Evolutionary conservation across 108 stramenopile species (phyloP), one percentile per base, ranked within the genome.

Genomic region (Cyclotella baltica): DNA sequence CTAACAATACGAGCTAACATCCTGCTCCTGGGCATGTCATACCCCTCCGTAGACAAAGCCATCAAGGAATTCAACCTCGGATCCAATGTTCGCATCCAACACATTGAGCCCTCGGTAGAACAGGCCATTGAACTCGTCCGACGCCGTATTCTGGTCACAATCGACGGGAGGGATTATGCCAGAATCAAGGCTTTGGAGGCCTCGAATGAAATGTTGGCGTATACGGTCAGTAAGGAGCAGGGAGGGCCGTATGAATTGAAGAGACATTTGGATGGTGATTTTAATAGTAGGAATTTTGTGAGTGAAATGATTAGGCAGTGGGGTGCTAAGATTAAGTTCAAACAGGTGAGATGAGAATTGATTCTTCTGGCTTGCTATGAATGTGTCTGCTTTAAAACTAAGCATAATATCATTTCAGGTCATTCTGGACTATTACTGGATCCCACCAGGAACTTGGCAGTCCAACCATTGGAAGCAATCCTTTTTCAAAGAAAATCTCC

Each of bases 371-470:
- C 1, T 2, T 55, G 23, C 55, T 25, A n/a, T 3, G 25, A 6
- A 55, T 25, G 55, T 23, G 10, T 23, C 55, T n/a, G n/a, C n/a
- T n/a, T 55, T 6, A 23, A 23, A n/a, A 55, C 43, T 40, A 46
- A 34, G 23, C 10, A 1, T 46, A 25, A 47, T 3, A 43, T 65
- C 43, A 43, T 65, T 20, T 51, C 91, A 93, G 62, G 86, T 73
- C 19, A 90, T 91, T 40, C 66, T 93, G 46, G 92, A 93, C 62
- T 93, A 93, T 68, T 93, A 83, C 46, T 93, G 92, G 92, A 91
- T 88, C 80, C 92, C 92, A 10, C 62, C 78, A 6, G 92, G 90
- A 53, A 79, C 67, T 35, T 86, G 85, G 87, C 58, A 73, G 28
- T 74, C 83, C 29, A 76, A 67, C 19, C 84, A 88, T 38, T 93